Percentiles rank a stretch among this genome's conserved stretches.
Evolutionary conservation across 2,329 filamentous ascomycete species (phyloP).

Genomic region (Clarireedia sp.): DNA sequence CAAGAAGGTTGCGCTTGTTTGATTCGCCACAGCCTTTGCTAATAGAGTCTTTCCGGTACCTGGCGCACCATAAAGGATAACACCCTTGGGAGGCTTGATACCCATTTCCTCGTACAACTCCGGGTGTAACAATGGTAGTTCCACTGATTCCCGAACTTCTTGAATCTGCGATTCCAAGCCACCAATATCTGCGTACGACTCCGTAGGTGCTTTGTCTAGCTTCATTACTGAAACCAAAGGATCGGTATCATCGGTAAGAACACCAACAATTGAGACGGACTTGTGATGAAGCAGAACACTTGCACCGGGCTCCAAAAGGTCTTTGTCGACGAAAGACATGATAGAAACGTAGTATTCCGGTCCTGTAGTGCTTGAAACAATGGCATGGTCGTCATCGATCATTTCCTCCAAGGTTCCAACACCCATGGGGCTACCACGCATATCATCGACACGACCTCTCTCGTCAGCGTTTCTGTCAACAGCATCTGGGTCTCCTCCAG

Average conservation of each 20-base stretch:
- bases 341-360: constrained; percentile 99
- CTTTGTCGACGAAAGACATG: constrained; percentile 99
- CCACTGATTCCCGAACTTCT: constrained; percentile 94
- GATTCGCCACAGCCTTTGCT: constrained; percentile 95
- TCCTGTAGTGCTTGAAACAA: constrained; percentile 93
- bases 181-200: constrained; percentile 98
- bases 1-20: constrained; percentile 96
- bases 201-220: constrained; percentile 94
- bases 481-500: constrained; percentile 62
- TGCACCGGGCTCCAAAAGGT: constrained; percentile 89
- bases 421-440: constrained; percentile 97
- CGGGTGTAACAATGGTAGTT: constrained; percentile 87
- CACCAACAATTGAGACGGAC: constrained; percentile 94
- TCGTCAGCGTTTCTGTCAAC: constrained; percentile 87
- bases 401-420: constrained; percentile 97
- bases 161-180: constrained; percentile 93
- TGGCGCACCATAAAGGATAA: constrained; percentile 94
- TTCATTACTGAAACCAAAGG: constrained; percentile 98
- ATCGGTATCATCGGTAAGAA: constrained; percentile 92
- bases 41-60: constrained; percentile 95
- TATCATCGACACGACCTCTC: constrained; percentile 89
- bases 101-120: constrained; percentile 99
- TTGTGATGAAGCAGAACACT: constrained; percentile 96
- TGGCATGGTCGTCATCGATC: constrained; percentile 98
- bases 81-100: constrained; percentile 98